A percentile compares a stretch with the other conserved stretches of the same genome.
phyloP scores from a whole-genome alignment of 805 yeast species.

The Zygoascus bituminiphila region DNA sequence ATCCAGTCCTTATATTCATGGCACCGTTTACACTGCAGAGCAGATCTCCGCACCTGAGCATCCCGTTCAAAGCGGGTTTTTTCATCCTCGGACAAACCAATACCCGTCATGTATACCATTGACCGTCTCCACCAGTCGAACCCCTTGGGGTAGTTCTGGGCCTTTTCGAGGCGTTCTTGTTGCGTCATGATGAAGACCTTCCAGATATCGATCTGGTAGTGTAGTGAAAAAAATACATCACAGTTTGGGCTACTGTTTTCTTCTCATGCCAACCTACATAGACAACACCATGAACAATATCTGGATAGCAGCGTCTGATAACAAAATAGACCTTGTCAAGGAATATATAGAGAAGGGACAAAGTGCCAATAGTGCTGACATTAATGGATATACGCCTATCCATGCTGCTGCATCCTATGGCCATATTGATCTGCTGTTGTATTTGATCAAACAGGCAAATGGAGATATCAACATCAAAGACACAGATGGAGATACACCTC shows the following conservation, averaged over 20 bases:
- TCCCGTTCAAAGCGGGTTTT: conserved; percentile 52
- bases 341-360: conserved; percentile 42
- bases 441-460: conserved; percentile 43
- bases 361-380: conserved; percentile 70
- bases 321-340: conserved; percentile 53
- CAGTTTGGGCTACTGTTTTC: no score
- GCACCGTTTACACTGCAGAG: conserved; percentile 58
- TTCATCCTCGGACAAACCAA: conserved; percentile 51
- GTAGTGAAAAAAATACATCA: no score
- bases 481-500: conserved; percentile 88
- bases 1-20: conserved; percentile 74
- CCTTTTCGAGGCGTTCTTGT: background rate
- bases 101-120: conserved; percentile 59
- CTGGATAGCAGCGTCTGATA: conserved; percentile 95
- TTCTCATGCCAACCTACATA: no score
- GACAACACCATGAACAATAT: conserved; percentile 43
- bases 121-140: conserved; percentile 81
- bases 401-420: conserved; percentile 98
- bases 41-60: conserved; percentile 34
- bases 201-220: no score
- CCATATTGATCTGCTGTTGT: conserved; percentile 56
- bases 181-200: background rate
- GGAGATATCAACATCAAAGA: conserved; percentile 83
- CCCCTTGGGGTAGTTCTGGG: conserved; percentile 1
- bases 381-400: conserved; percentile 91